Base-by-base conservation (phyloP, 2,329 filamentous ascomycete species). In the Ceratocystis albifundus region DNA sequence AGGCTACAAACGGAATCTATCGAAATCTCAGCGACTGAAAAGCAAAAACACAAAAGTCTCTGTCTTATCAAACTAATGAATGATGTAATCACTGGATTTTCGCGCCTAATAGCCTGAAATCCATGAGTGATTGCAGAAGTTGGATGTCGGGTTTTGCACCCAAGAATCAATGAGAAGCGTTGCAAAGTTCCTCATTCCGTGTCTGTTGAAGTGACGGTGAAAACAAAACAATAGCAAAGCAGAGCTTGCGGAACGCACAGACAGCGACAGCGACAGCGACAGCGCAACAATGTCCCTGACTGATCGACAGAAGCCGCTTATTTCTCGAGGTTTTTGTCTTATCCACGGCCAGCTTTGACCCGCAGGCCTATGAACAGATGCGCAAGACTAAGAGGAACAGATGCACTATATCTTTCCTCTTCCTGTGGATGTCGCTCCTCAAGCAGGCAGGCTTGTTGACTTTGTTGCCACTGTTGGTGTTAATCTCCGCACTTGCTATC, bases 181-280 rank as follows among this genome's bases (percentile, higher is more conserved):
- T 32, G 55, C 55, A 59, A 59, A 59, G 55, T 59, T 59, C 55
- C 55, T 6, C 55, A 59, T 59, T 59, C 55, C 55, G 8, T 59
- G 53, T 30, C 10, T 57, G 22, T 4, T 57, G 30, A 36, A 5
- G 20, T 36, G 25, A 41, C 36, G 36, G 10, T 20, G 20, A 59
- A 25, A n/a, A n/a, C n/a, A 32, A n/a, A 25, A 55, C 7, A 25
- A 30, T 15, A 30, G 32, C 8, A 59, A 36, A n/a, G 32, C 30
- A 36, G 15, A 59, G 55, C 12, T 22, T 36, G 28, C 55, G 55
- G 55, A 36, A 22, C 55, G 55, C 55, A 59, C 55, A 59, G 55
- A 59, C 55, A 36, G 32, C 55, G 55, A 53, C 48, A 36, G 32
- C 55, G 55, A 53, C 48, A 28, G 48, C n/a, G n/a, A 50, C 46